phyloP scores from a whole-genome alignment of 1,139 yeast species.

The Suhomyces chickasaworum region DNA sequence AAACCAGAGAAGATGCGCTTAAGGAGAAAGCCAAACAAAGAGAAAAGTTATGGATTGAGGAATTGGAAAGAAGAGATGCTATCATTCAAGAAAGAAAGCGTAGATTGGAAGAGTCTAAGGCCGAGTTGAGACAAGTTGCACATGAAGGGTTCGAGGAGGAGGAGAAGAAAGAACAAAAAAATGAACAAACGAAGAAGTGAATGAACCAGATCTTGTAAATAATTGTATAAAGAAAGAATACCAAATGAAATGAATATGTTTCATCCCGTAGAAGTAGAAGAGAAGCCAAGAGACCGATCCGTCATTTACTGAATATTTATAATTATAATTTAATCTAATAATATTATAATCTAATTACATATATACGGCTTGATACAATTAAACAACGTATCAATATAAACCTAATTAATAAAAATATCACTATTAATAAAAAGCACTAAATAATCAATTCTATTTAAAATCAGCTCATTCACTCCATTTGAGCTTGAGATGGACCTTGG shows the following conservation, averaged over 20 bases:
- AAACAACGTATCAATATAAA: too few species aligned
- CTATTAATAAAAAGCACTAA: too few species aligned
- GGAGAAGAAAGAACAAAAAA: conserved; percentile 6
- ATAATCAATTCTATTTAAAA: too few species aligned
- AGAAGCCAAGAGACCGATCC: too few species aligned
- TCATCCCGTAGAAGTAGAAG: background rate
- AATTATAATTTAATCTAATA: too few species aligned
- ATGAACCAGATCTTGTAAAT: conserved; percentile 2
- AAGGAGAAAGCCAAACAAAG: conserved; percentile 80
- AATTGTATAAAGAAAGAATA: background rate
- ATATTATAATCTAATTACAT: too few species aligned
- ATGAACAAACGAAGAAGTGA: background rate
- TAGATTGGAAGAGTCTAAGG: conserved; percentile 41
- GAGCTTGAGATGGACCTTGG: too few species aligned
- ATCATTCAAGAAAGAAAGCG: conserved; percentile 67
- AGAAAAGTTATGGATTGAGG: conserved; percentile 88
- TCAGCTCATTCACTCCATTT: too few species aligned
- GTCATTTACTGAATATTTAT: too few species aligned
- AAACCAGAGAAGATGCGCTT: conserved; percentile 60
- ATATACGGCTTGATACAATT: too few species aligned
- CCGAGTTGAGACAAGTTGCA: conserved; percentile 43
- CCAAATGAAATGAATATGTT: background rate
- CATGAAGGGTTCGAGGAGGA: conserved; percentile 40
- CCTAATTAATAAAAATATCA: too few species aligned
- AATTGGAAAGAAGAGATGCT: conserved; percentile 78